phyloP scores from a whole-genome alignment of 371 early-diverging fungal species.

The Mortierella sp. region DNA sequence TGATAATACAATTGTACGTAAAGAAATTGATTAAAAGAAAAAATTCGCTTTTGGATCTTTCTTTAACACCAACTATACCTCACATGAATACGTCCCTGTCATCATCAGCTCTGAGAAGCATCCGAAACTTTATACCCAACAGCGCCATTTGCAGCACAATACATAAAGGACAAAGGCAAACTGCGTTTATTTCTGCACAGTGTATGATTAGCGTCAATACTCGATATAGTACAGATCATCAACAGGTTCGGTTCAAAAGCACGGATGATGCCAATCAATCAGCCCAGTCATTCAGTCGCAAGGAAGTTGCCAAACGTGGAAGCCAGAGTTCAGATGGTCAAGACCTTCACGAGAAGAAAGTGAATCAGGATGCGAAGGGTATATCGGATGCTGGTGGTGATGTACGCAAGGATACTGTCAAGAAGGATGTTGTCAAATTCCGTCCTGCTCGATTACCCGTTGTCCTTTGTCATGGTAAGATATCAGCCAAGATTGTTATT shows the following conservation, averaged over 20 bases:
- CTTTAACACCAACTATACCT: no score
- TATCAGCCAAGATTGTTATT: not conserved
- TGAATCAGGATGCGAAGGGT: no score
- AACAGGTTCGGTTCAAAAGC: constrained; percentile 18
- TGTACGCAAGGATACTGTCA: constrained; percentile 56
- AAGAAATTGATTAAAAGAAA: no score
- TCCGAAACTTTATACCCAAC: not conserved
- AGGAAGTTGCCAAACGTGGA: constrained; percentile 10
- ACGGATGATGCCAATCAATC: not conserved
- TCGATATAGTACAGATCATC: not conserved
- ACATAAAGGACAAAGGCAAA: not conserved
- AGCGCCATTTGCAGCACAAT: not conserved
- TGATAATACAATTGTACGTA: no score
- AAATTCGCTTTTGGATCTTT: no score
- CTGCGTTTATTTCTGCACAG: not conserved
- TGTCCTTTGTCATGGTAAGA: constrained; percentile 87
- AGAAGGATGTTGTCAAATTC: constrained; percentile 58
- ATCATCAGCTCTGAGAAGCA: constrained; percentile 3
- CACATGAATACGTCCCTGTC: not conserved
- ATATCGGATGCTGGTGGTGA: constrained; percentile 6
- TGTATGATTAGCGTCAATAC: not conserved
- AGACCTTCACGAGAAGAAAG: no score
- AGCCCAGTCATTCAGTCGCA: constrained; percentile 5
- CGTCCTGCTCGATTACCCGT: constrained; percentile 83
- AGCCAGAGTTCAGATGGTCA: not conserved